These are phyloP conservation scores for Colletotrichum sp. DNA, from an alignment of 2,329 filamentous ascomycete species.

Conservation along the genomic window DNA sequence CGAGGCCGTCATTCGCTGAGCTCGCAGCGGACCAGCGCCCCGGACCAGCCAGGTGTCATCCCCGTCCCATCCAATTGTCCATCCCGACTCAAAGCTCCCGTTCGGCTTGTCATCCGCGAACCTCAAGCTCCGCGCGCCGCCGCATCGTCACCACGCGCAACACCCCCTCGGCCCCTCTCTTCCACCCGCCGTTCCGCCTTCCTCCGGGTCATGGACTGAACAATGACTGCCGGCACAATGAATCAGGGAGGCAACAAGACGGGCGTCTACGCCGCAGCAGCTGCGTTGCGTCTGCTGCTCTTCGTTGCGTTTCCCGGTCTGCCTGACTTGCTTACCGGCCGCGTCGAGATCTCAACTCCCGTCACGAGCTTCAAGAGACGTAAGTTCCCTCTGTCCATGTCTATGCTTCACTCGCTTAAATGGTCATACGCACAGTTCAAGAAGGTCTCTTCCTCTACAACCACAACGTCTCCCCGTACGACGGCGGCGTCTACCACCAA, in stretches of 20 bases:
- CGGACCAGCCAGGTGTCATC: conserved; percentile 28
- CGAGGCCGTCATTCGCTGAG: conserved; percentile 1
- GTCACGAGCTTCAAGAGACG: conserved; percentile 98
- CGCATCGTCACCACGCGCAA: background rate
- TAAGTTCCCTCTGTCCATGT: conserved; percentile 48
- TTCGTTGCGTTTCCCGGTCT: conserved; percentile 83
- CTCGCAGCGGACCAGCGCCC: background rate
- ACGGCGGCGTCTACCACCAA: conserved; percentile 85
- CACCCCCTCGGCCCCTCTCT: background rate
- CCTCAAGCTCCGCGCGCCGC: background rate
- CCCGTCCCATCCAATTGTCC: conserved; percentile 14
- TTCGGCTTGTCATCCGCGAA: background rate
- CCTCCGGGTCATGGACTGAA: conserved; percentile 20
- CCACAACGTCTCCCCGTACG: conserved; percentile 95
- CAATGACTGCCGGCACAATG: conserved; percentile 33
- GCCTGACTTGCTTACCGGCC: conserved; percentile 83
- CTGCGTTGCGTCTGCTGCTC: conserved; percentile 78
- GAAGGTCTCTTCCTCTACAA: conserved; percentile 96
- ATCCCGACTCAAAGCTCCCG: conserved; percentile 3
- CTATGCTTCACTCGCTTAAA: background rate
- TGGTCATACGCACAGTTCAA: too few species aligned
- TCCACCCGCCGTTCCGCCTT: background rate
- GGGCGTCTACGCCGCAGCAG: conserved; percentile 75
- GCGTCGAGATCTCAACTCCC: conserved; percentile 96
- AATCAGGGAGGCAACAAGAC: conserved; percentile 43